Evolutionary conservation across 352 stramenopile genomes (phyloP).

Genomic region (Lagenidium sp.): DNA sequence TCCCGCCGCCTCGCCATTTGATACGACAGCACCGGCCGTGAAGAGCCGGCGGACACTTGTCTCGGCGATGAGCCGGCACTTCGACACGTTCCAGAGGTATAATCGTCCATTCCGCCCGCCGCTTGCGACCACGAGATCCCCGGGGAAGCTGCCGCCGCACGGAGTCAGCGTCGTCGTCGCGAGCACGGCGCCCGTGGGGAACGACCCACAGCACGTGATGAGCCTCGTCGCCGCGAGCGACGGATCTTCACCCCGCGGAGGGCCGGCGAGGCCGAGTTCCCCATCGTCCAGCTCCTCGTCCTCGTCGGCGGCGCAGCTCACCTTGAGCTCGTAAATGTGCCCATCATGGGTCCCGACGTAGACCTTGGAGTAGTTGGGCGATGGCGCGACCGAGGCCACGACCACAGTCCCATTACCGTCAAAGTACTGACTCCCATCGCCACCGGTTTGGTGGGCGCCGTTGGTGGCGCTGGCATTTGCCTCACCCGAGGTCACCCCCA

Average conservation of each 20-base stretch:
- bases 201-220: conserved; percentile 33
- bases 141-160: conserved; percentile 29
- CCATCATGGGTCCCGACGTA: conserved; percentile 48
- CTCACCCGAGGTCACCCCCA: not conserved
- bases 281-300: conserved; percentile 9
- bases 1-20: too few relatives aligned
- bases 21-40: not conserved
- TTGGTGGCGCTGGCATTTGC: not conserved
- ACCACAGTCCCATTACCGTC: too few relatives aligned
- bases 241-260: conserved; percentile 1
- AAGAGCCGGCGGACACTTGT: conserved; percentile 33
- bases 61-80: conserved; percentile 30
- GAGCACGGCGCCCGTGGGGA: conserved; percentile 37
- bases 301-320: conserved; percentile 35
- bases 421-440: too few relatives aligned
- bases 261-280: not conserved
- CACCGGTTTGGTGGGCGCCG: too few relatives aligned
- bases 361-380: conserved; percentile 43
- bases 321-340: conserved; percentile 58
- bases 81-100: conserved; percentile 40
- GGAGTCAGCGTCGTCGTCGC: conserved; percentile 42
- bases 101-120: conserved; percentile 36
- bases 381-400: conserved; percentile 29
- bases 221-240: conserved; percentile 18
- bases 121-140: conserved; percentile 38